phyloP scores from a whole-genome alignment of 1,284 basidiomycete species.

The Sanghuangporus weigelae region DNA sequence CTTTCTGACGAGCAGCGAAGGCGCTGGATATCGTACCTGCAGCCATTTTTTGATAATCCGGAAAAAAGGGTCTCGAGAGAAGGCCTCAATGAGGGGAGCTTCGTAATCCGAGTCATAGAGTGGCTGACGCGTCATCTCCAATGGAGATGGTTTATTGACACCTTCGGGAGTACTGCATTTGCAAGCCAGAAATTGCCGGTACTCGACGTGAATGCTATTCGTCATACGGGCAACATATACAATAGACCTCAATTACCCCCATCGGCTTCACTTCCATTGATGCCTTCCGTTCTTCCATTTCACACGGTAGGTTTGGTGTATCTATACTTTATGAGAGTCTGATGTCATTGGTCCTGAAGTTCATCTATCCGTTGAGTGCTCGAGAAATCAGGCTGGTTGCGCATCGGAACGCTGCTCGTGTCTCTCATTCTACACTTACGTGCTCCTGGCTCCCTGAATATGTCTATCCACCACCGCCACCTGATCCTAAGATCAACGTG shows the following conservation, averaged over 20 bases:
- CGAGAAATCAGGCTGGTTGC: constrained; percentile 51
- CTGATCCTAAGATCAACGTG: constrained; percentile 41
- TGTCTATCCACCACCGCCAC: constrained; percentile 48
- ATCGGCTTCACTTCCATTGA: constrained; percentile 35
- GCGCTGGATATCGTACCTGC: constrained; percentile 36
- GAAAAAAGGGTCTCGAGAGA: constrained; percentile 23
- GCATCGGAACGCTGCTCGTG: constrained; percentile 52
- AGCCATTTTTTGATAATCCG: constrained; percentile 31
- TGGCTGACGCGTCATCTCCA: constrained; percentile 45
- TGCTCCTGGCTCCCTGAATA: constrained; percentile 45
- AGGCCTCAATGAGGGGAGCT: constrained; percentile 43
- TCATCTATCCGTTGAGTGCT: constrained; percentile 49
- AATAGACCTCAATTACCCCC: constrained; percentile 27
- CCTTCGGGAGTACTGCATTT: constrained; percentile 30
- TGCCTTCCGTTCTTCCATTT: constrained; percentile 56
- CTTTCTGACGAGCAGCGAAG: constrained; percentile 28
- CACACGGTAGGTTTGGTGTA: constrained; percentile 37
- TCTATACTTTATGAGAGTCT: not conserved
- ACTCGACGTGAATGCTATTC: not conserved
- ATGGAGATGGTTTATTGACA: constrained; percentile 44
- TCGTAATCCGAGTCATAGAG: constrained; percentile 50
- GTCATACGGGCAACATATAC: constrained; percentile 17
- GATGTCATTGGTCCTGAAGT: constrained; percentile 29
- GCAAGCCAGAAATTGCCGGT: constrained; percentile 13
- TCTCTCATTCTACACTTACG: constrained; percentile 43